Evolutionary conservation across 345 rosid genomes (phyloP), one percentile per base, ranked within the genome.

Genomic region (Euphorbia lathyris): DNA sequence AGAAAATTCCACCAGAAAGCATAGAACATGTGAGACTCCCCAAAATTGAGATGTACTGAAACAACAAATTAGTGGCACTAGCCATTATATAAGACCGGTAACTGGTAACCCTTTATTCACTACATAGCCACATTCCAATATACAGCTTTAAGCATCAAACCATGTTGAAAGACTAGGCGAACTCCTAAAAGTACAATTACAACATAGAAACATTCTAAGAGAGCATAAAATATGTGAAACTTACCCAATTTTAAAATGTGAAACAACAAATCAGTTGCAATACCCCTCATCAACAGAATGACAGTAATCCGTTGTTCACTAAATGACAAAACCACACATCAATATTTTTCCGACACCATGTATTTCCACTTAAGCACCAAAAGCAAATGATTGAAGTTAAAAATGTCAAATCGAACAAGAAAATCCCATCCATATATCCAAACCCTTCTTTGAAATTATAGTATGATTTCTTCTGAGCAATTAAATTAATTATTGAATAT

Each of bases 311-410:
- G 29, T 58, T 17, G 43, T 40, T 40, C 43, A 40, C 43, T 40
- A 40, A 9, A 40, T 9, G 43, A 40, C 11, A 40, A 40, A 45
- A 45, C 51, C 16, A 45, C 51, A 45, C 16, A 45, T 45, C 51
- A 45, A 45, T 4, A 45, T 7, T 45, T 45, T 45, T 36, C 12
- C 19, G 23, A 62, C 22, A 25, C 66, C 23, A 20, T 38, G 11
- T n/a, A 34, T 25, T 63, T 63, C 32, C 51, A 63, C 19, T 63
- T 20, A 14, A 32, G 14, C 66, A 63, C 66, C 51, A 38, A 20
- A 36, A 63, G 51, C 30, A 63, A 42, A 5, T n/a, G 2, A 13
- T 19, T 50, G 19, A 32, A 59, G n/a, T 27, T 32, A 59, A 59
- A 59, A 30, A 2, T 45, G 12, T 29, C 20, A 59, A 17, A 50